Base-by-base conservation (phyloP, 768 basidiomycete species). In the Boletus rufocinnamomeus region DNA sequence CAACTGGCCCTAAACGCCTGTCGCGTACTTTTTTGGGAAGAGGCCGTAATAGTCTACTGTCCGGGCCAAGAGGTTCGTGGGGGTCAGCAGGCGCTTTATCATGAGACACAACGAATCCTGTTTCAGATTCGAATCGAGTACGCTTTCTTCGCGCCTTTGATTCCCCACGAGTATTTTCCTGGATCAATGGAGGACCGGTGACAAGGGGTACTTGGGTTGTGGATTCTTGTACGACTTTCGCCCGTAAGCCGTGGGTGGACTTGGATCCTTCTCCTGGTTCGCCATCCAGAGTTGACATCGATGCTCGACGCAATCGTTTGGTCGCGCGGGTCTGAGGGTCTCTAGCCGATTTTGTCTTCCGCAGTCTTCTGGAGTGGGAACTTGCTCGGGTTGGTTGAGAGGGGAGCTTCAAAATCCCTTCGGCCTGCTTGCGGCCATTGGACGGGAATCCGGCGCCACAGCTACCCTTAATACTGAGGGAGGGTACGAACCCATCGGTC, bases 1-100 rank as follows among this genome's bases (percentile, higher is more conserved):
- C 27, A 40, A 32, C 32, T 38, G 28, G 27, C 27, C 17, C 19
- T 34, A 37, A 34, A 51, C 46, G 41, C 23, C 37, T n/a, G 37
- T 51, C 34, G 38, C 32, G 8, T 47, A 61, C 40, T 47, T 62
- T 71, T 16, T 41, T 43, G 41, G 70, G 70, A 50, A 72, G 61
- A 7, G 70, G 70, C 30, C 70, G 67, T 8, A 23, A n/a, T 5
- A 6, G 10, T 43, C 69, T 66, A 8, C 14, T 4, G 48, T 69
- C 69, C 2, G 59, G 59, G 25, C 67, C 69, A 46, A 64, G 54
- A 2, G 0, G 0, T 43, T 71, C 65, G 21, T 27, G 19, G 13
- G 57, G 51, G 32, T 58, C 43, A 43, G 44, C 38, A 14, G 41
- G 44, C 13, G 23, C 11, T 17, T 37, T 32, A 28, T 53, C 52